These are phyloP conservation scores for Penicillium sp. DNA, from an alignment of 2,329 filamentous ascomycete genomes.

Conservation along the genomic window DNA sequence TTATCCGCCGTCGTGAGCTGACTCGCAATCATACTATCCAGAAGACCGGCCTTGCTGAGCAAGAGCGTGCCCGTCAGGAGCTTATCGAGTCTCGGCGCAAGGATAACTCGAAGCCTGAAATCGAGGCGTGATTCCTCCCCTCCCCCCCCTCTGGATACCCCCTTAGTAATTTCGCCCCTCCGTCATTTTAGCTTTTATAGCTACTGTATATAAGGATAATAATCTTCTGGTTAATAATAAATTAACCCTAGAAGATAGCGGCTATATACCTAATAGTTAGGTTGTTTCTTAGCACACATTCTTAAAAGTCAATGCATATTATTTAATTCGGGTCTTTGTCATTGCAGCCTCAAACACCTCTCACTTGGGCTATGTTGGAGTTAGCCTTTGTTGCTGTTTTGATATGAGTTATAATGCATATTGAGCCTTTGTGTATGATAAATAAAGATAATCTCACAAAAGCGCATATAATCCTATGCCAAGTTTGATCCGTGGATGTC, in stretches of 20 bases:
- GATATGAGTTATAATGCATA: background rate
- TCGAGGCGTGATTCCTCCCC: slow-evolving; percentile 12
- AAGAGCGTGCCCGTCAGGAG: slow-evolving; percentile 44
- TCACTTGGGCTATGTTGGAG: background rate
- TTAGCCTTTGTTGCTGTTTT: background rate
- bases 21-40: slow-evolving; percentile 44
- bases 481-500: background rate
- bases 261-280: too few species aligned
- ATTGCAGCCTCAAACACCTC: background rate
- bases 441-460: background rate
- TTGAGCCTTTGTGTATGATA: background rate
- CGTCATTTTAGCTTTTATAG: too few species aligned
- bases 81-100: slow-evolving; percentile 47
- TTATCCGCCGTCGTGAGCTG: slow-evolving; percentile 40
- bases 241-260: too few species aligned
- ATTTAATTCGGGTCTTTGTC: background rate
- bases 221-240: too few species aligned
- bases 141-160: background rate
- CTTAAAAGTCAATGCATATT: background rate
- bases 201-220: too few species aligned
- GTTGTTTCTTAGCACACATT: background rate
- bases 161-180: background rate
- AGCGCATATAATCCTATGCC: background rate
- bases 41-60: slow-evolving; percentile 46
- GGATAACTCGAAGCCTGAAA: slow-evolving; percentile 66